Conservation (phyloP, 805 yeast genomes). For the Ogataea wickerhamii region DNA sequence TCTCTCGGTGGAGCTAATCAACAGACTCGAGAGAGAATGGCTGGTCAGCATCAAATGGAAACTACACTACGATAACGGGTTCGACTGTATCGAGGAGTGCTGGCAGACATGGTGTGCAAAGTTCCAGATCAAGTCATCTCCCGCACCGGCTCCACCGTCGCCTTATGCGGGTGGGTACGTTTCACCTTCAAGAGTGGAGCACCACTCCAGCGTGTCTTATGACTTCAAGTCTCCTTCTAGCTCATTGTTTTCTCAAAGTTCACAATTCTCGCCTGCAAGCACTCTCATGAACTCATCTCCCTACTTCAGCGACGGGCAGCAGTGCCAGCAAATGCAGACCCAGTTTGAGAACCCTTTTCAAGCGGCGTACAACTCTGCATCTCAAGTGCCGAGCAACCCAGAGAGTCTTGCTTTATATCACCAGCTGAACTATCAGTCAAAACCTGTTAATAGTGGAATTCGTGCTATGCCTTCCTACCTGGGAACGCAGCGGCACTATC, state of each 20-base stretch:
- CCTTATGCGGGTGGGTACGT: slow-evolving; percentile 4
- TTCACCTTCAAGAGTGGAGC: slow-evolving; percentile 10
- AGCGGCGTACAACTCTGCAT: slow-evolving; percentile 18
- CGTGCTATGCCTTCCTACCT: slow-evolving; percentile 3
- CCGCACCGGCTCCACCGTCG: slow-evolving; percentile 1
- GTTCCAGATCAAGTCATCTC: slow-evolving; percentile 16
- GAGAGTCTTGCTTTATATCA: slow-evolving; percentile 18
- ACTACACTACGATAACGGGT: slow-evolving; percentile 31
- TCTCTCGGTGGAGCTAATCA: slow-evolving; percentile 55
- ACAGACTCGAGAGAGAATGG: slow-evolving; percentile 62
- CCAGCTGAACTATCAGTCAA: slow-evolving; percentile 13
- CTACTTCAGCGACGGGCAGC: slow-evolving; percentile 18
- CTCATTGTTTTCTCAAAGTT: slow-evolving; percentile 18
- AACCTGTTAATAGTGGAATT: slow-evolving; percentile 7
- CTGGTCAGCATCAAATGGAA: slow-evolving; percentile 28
- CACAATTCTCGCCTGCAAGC: slow-evolving; percentile 24
- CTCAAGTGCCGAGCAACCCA: slow-evolving; percentile 8
- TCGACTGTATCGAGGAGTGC: slow-evolving; percentile 32
- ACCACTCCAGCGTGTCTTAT: slow-evolving; percentile 8
- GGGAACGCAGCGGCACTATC: slow-evolving; percentile 18
- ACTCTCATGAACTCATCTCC: slow-evolving; percentile 26
- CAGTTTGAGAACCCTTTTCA: slow-evolving; percentile 28
- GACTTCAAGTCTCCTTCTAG: slow-evolving; percentile 21
- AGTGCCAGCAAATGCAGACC: slow-evolving; percentile 13
- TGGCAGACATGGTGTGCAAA: slow-evolving; percentile 37